Evolutionary conservation across 768 basidiomycete genomes (phyloP).

Genomic region (Boletus bicolor): DNA sequence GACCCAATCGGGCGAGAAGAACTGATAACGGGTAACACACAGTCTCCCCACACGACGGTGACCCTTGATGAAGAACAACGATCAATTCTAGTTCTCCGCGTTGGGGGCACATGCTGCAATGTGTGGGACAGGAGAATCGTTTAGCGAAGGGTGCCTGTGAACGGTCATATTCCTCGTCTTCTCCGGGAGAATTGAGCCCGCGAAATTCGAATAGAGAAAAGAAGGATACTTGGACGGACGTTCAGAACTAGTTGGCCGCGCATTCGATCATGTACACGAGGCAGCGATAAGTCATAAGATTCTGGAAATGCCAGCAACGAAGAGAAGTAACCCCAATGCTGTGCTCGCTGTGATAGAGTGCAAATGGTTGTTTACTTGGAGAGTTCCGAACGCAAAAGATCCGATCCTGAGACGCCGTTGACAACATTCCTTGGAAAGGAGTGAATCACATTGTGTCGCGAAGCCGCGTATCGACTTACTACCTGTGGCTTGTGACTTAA

Average conservation of each 20-base stretch:
- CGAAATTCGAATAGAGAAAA: neutral
- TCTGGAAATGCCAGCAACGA: slow-evolving; percentile 1
- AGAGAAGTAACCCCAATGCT: slow-evolving; percentile 3
- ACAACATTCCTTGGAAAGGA: neutral
- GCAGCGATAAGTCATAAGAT: slow-evolving; percentile 7
- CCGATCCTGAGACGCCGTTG: neutral
- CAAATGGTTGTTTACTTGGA: neutral
- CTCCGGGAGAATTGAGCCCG: slow-evolving; percentile 3
- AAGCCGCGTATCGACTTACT: neutral
- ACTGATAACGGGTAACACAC: neutral
- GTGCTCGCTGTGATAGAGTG: slow-evolving; percentile 4
- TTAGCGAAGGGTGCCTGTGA: slow-evolving; percentile 21
- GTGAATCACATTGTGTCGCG: neutral
- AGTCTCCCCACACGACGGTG: slow-evolving; percentile 8
- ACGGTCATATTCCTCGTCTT: slow-evolving; percentile 7
- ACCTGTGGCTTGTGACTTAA: neutral
- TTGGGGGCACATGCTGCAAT: slow-evolving; percentile 7
- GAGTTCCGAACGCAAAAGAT: neutral
- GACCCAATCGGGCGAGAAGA: neutral
- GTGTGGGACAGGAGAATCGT: slow-evolving; percentile 19
- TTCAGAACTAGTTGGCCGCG: neutral
- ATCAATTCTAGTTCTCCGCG: slow-evolving; percentile 8
- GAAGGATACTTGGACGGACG: neutral
- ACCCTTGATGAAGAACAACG: slow-evolving; percentile 3
- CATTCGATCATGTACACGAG: slow-evolving; percentile 16